Evolutionary conservation across 345 rosid species (phyloP), one percentile per base, ranked within the genome.

Genomic region (Salix udensis): DNA sequence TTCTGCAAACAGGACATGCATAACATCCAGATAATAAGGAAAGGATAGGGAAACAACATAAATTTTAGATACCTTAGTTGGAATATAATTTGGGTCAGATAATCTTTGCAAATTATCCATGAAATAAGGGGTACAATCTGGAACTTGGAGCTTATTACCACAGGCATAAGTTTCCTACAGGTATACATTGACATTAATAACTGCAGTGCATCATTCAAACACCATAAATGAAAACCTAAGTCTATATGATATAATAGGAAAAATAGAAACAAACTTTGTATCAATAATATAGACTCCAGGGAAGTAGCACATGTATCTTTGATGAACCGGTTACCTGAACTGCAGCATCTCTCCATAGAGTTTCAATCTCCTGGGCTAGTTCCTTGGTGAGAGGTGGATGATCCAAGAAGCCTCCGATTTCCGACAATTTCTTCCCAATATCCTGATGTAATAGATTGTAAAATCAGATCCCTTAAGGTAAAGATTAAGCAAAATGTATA

Each of bases 331-430:
- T 75, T 61, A 92, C 99, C 97, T 96, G 97, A 79, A 96, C 90
- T 66, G 99, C 98, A 74, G 90, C 84, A 82, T 96, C 98, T 64
- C 88, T 92, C 99, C 99, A 96, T 53, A 96, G 77, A 77, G 88
- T 84, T 85, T 94, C 97, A 28, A 92, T 90, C 55, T 89, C 95
- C 76, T 79, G 78, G 0, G 94, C 97, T 48, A 94, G 89, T 77
- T 94, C 97, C 83, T 86, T 87, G 40, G 93, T 89, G 58, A 96
- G 92, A 79, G 69, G 40, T 19, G 98, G 98, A 82, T 87, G 89
- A 75, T 96, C 91, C 80, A 88, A 82, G 77, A 88, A 84, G 73
- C 91, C 85, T 78, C 97, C 97, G 8, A 96, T 96, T 81, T 89
- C 95, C 4, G 98, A 92, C 21, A 94, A 79, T 76, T 86, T 88